Evolutionary conservation across 2,329 filamentous ascomycete species (phyloP), one percentile per base, ranked within the genome.

Genomic region (Lithohypha guttulata): DNA sequence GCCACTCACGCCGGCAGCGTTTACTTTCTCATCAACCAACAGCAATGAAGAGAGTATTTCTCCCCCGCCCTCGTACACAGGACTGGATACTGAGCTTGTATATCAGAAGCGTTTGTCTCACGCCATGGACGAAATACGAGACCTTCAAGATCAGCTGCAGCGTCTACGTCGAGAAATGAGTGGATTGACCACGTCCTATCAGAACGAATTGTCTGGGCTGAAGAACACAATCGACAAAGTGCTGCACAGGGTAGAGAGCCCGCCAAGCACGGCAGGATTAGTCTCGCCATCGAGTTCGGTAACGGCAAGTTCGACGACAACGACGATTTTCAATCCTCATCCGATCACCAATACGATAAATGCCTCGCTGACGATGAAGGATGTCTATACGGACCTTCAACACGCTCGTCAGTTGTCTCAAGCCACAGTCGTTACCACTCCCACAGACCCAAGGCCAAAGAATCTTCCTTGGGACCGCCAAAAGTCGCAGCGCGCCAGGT

Each of bases 111-210:
- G 43, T 6, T 42, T 48, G 21, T 36, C 29, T 15, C 31, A 42
- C n/a, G 43, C 45, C 2, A 46, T 48, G 45, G 43, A 45, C 26
- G 45, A 48, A 28, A 48, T 46, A 15, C 44, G 33, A 10, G 38
- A 43, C 9, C 39, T 48, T 9, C 43, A 44, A 34, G 31, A 18
- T 5, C 45, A 48, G 36, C 21, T 48, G 20, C 38, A 41, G 17
- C 37, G 19, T 10, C 36, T 51, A 19, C 41, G 32, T 34, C 35
- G 21, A 22, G 39, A 49, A 10, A n/a, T 51, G 34, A 40, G 33
- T 29, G 39, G 29, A 27, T 44, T 44, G 28, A 49, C n/a, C 17
- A 28, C 28, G 26, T 47, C 44, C 34, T 19, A 32, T 48, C 23
- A 42, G 40, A 25, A 27, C 14, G 19, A 42, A 46, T 10, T 21